phyloP scores from a whole-genome alignment of 805 yeast species.

The Starmerella floris region DNA sequence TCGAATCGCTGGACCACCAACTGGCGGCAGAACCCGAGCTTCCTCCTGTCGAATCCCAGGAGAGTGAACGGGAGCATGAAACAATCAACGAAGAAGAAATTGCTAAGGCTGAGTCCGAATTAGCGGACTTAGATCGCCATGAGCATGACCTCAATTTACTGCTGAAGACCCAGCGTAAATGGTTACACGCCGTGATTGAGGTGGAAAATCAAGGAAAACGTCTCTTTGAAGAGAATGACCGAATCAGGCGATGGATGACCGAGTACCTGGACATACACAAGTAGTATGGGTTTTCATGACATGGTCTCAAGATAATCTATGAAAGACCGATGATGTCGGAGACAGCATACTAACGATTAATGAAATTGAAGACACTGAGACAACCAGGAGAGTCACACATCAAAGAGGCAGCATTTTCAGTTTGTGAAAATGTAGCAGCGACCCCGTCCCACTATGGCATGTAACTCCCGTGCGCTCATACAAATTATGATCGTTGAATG shows the following conservation, averaged over 20 bases:
- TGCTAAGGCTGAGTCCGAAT: neutral
- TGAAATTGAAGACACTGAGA: too few species aligned
- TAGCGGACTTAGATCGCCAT: neutral
- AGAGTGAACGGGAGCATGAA: neutral
- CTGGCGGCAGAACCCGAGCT: neutral
- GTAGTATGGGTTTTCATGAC: too few species aligned
- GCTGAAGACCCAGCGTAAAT: neutral
- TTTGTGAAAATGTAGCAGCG: too few species aligned
- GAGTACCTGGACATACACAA: neutral
- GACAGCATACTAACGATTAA: too few species aligned
- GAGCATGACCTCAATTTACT: neutral
- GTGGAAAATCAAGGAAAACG: neutral
- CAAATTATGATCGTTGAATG: too few species aligned
- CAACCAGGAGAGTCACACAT: too few species aligned
- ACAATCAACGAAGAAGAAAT: neutral
- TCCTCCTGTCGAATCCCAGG: neutral
- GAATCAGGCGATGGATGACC: neutral
- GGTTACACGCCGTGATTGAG: neutral
- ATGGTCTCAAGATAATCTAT: too few species aligned
- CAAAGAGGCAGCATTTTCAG: too few species aligned
- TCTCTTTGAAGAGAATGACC: neutral
- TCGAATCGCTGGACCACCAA: neutral
- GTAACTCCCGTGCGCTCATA: too few species aligned
- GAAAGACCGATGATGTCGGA: too few species aligned
- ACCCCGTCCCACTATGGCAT: too few species aligned